Base-by-base conservation (phyloP, 2,329 filamentous ascomycete species). In the Xylaria sp. region DNA sequence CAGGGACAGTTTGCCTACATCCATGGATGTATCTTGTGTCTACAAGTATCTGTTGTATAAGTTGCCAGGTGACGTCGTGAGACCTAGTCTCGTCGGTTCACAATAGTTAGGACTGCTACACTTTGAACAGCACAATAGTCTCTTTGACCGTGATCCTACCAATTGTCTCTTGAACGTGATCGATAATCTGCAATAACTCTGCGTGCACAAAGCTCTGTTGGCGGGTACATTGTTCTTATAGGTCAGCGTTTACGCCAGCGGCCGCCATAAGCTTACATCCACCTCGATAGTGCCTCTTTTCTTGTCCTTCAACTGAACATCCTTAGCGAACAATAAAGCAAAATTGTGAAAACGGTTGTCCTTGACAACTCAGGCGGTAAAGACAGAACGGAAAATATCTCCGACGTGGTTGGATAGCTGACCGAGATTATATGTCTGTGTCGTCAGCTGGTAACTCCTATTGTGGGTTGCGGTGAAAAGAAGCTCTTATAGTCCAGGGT, bases 31-130 rank as follows among this genome's bases (percentile, higher is more conserved):
- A n/a, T n/a, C n/a, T n/a, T n/a, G n/a, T n/a, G n/a, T n/a, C n/a
- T n/a, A n/a, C n/a, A n/a, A n/a, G n/a, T n/a, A n/a, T n/a, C 40
- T 42, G 24, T 48, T 53, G 53, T 56, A 55, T 60, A 63, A 64
- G 63, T 56, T 60, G 48, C 49, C 57, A 50, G 50, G 44, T 50
- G 50, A n/a, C 45, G 51, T 51, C 42, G 18, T 44, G 20, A 19
- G 46, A 51, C 39, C 56, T 52, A 59, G 58, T 60, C 46, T 40
- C 20, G 47, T 50, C 19, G 2, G n/a, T 39, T 47, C 18, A 39
- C 44, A 44, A 20, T 9, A 26, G 39, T 52, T 40, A 34, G 52
- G 52, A 45, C 55, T 34, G 53, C 45, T 29, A 38, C 21, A 9
- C 21, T 55, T 34, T 13, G 20, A 40, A 40, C 39, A n/a, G 13